Percentiles rank a stretch among this genome's conserved stretches.
Evolutionary conservation across 2,329 filamentous ascomycete species (phyloP).

Genomic region (Tolypocladium inflatum): DNA sequence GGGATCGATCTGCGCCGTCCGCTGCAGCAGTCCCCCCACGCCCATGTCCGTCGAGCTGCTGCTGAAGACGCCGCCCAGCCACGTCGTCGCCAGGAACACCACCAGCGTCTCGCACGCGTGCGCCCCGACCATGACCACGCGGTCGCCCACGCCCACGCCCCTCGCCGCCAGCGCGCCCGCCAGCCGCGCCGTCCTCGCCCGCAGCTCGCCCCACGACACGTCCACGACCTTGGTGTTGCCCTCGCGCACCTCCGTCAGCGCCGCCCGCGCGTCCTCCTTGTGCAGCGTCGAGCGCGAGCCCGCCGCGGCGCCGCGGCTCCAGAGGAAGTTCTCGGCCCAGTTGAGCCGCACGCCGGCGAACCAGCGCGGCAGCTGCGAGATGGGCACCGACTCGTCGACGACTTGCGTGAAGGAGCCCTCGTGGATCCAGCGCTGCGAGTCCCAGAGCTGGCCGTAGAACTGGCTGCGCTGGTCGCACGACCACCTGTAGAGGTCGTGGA

Average conservation of each 20-base stretch:
- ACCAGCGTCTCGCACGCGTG: constrained; percentile 68
- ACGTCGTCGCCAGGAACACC: constrained; percentile 59
- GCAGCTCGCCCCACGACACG: constrained; percentile 59
- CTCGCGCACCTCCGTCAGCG: constrained; percentile 64
- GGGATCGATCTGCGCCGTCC: constrained; percentile 65
- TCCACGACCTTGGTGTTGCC: constrained; percentile 46
- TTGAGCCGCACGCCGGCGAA: constrained; percentile 67
- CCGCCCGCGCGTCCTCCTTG: constrained; percentile 65
- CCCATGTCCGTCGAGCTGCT: constrained; percentile 79
- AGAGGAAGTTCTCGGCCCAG: constrained; percentile 74
- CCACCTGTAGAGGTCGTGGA: constrained; percentile 60
- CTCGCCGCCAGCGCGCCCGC: constrained; percentile 56
- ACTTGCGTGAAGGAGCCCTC: constrained; percentile 47
- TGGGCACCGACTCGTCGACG: constrained; percentile 60
- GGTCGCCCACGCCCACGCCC: constrained; percentile 62
- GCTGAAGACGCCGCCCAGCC: constrained; percentile 67
- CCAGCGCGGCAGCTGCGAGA: constrained; percentile 67
- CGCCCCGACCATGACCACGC: constrained; percentile 64
- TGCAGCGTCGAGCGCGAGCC: constrained; percentile 39
- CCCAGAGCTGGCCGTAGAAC: constrained; percentile 59
- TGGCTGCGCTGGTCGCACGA: constrained; percentile 50
- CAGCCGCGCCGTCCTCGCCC: constrained; percentile 46
- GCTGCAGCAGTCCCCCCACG: constrained; percentile 64
- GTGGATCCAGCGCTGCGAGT: constrained; percentile 51
- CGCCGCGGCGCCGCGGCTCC: constrained; percentile 35